Evolutionary conservation across 2,329 filamentous ascomycete genomes (phyloP).

Genomic region (Aureobasidium sp.): DNA sequence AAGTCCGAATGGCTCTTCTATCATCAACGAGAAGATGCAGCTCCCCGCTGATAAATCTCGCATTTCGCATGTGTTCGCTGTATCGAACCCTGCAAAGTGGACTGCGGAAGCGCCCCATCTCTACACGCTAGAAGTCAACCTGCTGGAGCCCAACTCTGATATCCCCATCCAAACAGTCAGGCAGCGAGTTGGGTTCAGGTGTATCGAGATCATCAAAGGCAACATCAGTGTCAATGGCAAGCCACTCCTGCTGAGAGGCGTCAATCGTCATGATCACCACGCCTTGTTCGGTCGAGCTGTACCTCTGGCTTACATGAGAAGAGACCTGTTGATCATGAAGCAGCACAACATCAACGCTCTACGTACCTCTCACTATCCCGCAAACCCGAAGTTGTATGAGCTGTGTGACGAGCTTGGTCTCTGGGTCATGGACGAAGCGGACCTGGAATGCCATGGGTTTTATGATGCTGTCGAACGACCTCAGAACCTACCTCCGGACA

Average conservation of each 20-base stretch:
- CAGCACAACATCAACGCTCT: conserved; percentile 62
- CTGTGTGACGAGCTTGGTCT: conserved; percentile 58
- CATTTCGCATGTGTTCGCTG: conserved; percentile 18
- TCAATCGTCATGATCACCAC: conserved; percentile 65
- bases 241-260: conserved; percentile 52
- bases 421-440: conserved; percentile 52
- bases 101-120: conserved; percentile 58
- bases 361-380: conserved; percentile 59
- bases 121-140: conserved; percentile 40
- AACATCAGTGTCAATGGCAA: conserved; percentile 55
- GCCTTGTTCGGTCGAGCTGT: conserved; percentile 54
- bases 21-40: conserved; percentile 19
- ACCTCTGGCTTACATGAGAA: conserved; percentile 51
- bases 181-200: conserved; percentile 55
- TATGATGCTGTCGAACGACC: conserved; percentile 26
- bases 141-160: conserved; percentile 24
- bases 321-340: conserved; percentile 60
- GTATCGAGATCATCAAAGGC: conserved; percentile 52
- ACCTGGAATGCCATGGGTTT: conserved; percentile 41
- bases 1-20: not conserved
- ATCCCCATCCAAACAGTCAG: conserved; percentile 31
- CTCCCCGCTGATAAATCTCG: conserved; percentile 21
- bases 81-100: conserved; percentile 54
- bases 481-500: conserved; percentile 21
- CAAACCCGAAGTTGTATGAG: conserved; percentile 51